Evolutionary conservation across 768 basidiomycete genomes (phyloP), one percentile per base, ranked within the genome.

Genomic region (Strobilomyces dryophilus): DNA sequence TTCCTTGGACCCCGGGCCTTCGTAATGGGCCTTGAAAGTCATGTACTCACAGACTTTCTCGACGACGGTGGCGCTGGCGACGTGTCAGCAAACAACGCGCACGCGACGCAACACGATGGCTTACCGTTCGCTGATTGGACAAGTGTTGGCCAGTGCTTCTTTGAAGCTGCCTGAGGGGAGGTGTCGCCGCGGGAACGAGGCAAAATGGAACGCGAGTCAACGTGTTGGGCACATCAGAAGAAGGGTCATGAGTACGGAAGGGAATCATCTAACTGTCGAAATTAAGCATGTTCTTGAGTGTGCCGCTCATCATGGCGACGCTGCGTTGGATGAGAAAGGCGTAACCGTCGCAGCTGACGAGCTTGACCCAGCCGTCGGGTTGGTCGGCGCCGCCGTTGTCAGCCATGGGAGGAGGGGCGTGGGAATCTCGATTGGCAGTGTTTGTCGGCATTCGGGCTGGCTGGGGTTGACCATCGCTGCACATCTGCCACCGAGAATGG

Each of bases 31-130:
- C 71, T 89, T 94, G 76, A 88, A 94, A 31, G 81, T 74, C 73
- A 95, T 89, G 65, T 92, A 97, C 69, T 98, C 94, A 39, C 92
- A 78, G 48, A 95, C 76, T 65, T 92, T 94, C 71, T 94, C 90
- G 2, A 91, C 81, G 34, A 95, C 84, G 24, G 87, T 79, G 9
- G 77, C 83, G 29, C 83, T 84, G 57, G 1, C 5, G 9, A 29
- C 5, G 36, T 29, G 29, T 55, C 39, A 60, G 49, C 53, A 42
- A 17, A 42, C 1, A 36, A n/a, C 26, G 42, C 29, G 37, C 41
- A 49, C 26, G 31, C 12, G 1, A 57, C 34, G 18, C 8, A 14
- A 52, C 6, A n/a, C 10, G 48, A 45, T 49, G 37, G 47, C 79
- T 39, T 60, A 89, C 91, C 91, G 77, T 66, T 93, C 86, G 51